phyloP scores from a whole-genome alignment of 2,329 filamentous ascomycete species.

The Chaetothyriales sp. region DNA sequence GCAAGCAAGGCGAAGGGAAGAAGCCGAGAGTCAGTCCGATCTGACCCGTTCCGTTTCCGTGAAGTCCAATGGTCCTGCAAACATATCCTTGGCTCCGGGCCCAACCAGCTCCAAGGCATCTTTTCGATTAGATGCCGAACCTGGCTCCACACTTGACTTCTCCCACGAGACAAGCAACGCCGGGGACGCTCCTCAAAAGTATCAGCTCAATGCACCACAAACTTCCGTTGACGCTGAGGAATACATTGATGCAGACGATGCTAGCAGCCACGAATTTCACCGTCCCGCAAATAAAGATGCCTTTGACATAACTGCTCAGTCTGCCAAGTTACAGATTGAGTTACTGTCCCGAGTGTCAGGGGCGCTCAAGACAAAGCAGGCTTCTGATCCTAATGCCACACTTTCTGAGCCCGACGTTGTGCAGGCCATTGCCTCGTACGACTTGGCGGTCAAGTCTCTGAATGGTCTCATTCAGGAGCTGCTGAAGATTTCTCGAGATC shows the following conservation, averaged over 20 bases:
- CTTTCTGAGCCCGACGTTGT: conserved; percentile 63
- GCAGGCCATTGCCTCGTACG: conserved; percentile 71
- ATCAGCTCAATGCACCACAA: conserved; percentile 35
- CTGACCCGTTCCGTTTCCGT: conserved; percentile 19
- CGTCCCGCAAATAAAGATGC: conserved; percentile 69
- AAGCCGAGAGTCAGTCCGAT: conserved; percentile 43
- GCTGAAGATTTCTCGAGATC: conserved; percentile 79
- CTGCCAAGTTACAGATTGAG: conserved; percentile 80
- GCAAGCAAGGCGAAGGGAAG: conserved; percentile 57
- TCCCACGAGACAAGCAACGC: conserved; percentile 42
- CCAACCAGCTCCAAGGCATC: conserved; percentile 32
- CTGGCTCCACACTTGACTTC: conserved; percentile 36
- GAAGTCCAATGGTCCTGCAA: conserved; percentile 23
- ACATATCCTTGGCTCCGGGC: conserved; percentile 22
- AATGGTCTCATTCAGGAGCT: conserved; percentile 73
- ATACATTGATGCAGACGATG: conserved; percentile 65
- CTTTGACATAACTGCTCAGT: conserved; percentile 93
- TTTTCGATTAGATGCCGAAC: conserved; percentile 40
- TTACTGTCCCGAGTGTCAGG: conserved; percentile 67
- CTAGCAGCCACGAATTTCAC: conserved; percentile 58
- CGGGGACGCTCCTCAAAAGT: conserved; percentile 33
- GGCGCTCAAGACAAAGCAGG: conserved; percentile 36
- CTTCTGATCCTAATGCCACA: conserved; percentile 51
- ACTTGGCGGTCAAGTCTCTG: conserved; percentile 74
- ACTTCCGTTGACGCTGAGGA: conserved; percentile 43